phyloP scores from a whole-genome alignment of 2,329 filamentous ascomycete species.

The Sclerotinia subarctica region DNA sequence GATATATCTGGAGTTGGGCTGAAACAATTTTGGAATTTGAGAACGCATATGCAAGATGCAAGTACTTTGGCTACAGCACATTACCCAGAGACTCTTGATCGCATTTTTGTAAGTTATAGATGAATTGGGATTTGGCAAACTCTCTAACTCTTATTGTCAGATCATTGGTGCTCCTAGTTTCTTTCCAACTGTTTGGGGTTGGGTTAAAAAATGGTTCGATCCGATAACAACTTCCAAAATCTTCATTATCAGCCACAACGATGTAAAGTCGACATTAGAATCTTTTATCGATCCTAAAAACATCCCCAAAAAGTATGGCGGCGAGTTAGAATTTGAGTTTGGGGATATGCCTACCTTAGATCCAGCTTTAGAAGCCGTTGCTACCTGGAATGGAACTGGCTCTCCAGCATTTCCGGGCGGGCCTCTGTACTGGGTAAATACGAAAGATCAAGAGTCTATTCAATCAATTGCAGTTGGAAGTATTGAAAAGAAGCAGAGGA shows the following conservation, averaged over 20 bases:
- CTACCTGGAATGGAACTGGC: constrained; percentile 51
- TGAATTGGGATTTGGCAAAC: background rate
- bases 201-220: constrained; percentile 95
- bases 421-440: constrained; percentile 56
- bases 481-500: constrained; percentile 45
- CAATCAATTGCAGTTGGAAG: constrained; percentile 54
- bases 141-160: constrained; percentile 38
- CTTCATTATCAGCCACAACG: constrained; percentile 73
- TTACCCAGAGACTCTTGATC: constrained; percentile 90
- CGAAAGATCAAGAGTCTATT: constrained; percentile 40
- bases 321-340: constrained; percentile 78
- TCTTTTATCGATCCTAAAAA: constrained; percentile 78
- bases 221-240: constrained; percentile 95
- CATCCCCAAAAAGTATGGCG: constrained; percentile 88
- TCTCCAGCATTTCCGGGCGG: constrained; percentile 53
- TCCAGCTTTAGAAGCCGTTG: constrained; percentile 49
- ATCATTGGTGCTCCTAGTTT: constrained; percentile 88
- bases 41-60: constrained; percentile 89
- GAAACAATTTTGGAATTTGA: constrained; percentile 95
- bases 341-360: constrained; percentile 75
- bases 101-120: constrained; percentile 55
- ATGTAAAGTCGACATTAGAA: constrained; percentile 73
- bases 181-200: constrained; percentile 91
- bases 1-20: constrained; percentile 85
- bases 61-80: constrained; percentile 85